Conservation (phyloP, 2,329 filamentous ascomycete species). For the Aspergillus hortae region DNA sequence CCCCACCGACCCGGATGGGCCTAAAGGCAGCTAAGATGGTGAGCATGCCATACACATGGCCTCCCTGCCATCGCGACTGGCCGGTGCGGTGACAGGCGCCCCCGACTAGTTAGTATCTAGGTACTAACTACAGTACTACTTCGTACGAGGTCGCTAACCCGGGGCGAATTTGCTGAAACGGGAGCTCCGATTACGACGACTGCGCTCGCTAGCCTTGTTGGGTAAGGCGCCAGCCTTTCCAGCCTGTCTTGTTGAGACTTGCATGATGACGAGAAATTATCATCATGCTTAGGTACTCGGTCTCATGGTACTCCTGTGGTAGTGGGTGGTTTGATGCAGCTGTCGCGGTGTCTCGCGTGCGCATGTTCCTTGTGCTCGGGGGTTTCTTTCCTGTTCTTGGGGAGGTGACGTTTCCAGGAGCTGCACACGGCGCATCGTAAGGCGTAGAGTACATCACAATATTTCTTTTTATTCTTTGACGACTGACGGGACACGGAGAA, state of each 20-base stretch:
- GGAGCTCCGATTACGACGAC: slow-evolving; percentile 15
- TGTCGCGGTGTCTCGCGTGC: too few species aligned
- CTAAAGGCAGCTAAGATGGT: slow-evolving; percentile 14
- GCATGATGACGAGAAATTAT: too few species aligned
- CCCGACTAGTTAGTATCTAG: neutral
- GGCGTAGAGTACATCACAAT: neutral
- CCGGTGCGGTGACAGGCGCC: neutral
- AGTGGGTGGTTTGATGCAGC: too few species aligned
- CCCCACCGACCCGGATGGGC: slow-evolving; percentile 10
- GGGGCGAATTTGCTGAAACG: slow-evolving; percentile 1
- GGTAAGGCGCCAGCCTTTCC: slow-evolving; percentile 1
- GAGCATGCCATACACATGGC: slow-evolving; percentile 13
- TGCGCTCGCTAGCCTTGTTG: slow-evolving; percentile 9
- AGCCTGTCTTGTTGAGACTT: neutral
- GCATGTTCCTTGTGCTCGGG: too few species aligned
- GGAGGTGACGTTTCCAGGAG: neutral
- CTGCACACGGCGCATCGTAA: neutral
- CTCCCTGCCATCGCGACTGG: slow-evolving; percentile 3
- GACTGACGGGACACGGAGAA: neutral
- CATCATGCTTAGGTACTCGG: too few species aligned
- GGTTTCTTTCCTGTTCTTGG: too few species aligned
- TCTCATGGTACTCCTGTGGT: too few species aligned
- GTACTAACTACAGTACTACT: too few species aligned
- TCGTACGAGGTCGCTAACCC: too few species aligned
- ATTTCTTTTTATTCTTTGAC: neutral